These are phyloP conservation scores for Begonia masoniana DNA, from an alignment of 306 rosid species.

Conservation along the genomic window DNA sequence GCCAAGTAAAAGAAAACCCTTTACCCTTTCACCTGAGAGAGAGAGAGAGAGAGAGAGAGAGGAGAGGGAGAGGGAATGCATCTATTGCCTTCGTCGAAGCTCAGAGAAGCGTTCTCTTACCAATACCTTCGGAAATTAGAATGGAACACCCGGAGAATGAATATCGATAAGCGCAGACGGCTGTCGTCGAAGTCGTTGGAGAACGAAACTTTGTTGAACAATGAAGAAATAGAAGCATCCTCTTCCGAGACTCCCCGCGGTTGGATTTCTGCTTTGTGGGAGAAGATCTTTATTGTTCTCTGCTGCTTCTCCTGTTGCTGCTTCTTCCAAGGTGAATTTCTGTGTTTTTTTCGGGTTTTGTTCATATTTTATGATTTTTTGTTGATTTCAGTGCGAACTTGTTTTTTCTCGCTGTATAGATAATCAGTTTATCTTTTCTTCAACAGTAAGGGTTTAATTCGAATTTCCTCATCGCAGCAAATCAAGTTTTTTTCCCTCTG, in stretches of 20 bases:
- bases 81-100: slow-evolving; percentile 30
- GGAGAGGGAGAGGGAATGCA: slow-evolving; percentile 22
- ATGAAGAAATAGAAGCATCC: not conserved
- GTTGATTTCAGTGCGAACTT: not conserved
- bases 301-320: slow-evolving; percentile 19
- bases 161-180: slow-evolving; percentile 9
- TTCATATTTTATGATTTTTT: not conserved
- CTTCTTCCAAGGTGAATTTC: slow-evolving; percentile 26
- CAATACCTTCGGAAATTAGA: slow-evolving; percentile 23
- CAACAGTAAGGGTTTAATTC: not conserved
- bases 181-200: slow-evolving; percentile 2
- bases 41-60: not conserved
- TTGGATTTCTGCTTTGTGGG: not conserved
- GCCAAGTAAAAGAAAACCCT: no score
- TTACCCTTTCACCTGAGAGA: no score
- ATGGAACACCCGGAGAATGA: slow-evolving; percentile 27
- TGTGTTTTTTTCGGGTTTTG: not conserved
- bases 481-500: not conserved
- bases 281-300: slow-evolving; percentile 10
- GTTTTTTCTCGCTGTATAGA: not conserved
- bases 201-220: slow-evolving; percentile 15
- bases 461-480: not conserved
- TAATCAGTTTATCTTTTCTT: not conserved
- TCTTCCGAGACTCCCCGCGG: slow-evolving; percentile 2
- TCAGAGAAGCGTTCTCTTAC: slow-evolving; percentile 29